A percentile compares a stretch with the other conserved stretches of the same genome.
Conservation (phyloP, 306 rosid genomes). For the Dicorynia guianensis region DNA sequence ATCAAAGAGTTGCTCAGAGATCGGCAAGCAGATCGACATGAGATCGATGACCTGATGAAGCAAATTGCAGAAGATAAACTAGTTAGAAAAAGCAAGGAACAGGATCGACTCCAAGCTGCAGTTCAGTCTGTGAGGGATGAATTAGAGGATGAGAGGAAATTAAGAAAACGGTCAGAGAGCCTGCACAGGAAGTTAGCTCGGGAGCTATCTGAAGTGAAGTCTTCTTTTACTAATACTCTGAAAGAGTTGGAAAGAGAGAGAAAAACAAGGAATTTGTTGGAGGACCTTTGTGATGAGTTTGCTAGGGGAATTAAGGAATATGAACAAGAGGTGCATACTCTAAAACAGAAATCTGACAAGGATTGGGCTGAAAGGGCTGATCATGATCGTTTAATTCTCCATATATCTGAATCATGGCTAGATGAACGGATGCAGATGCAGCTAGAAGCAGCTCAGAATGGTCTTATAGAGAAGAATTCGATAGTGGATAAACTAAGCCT, state of each 20-base stretch:
- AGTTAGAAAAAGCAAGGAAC: constrained; percentile 86
- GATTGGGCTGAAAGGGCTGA: constrained; percentile 66
- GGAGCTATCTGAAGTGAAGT: constrained; percentile 82
- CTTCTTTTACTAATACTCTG: constrained; percentile 58
- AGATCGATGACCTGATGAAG: constrained; percentile 85
- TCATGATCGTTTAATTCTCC: constrained; percentile 73
- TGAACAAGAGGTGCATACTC: constrained; percentile 74
- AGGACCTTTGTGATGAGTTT: constrained; percentile 88
- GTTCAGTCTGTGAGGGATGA: constrained; percentile 89
- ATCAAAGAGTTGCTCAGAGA: constrained; percentile 91
- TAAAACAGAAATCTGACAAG: constrained; percentile 75
- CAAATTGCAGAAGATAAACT: constrained; percentile 87
- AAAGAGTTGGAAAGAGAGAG: constrained; percentile 79
- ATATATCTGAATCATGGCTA: constrained; percentile 96
- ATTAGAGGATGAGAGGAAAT: constrained; percentile 88
- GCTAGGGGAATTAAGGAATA: constrained; percentile 82
- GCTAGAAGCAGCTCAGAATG: constrained; percentile 69
- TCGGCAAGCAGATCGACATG: constrained; percentile 82
- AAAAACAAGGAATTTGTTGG: constrained; percentile 68
- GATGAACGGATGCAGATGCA: constrained; percentile 96
- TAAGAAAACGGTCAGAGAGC: constrained; percentile 90
- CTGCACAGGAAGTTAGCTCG: constrained; percentile 89
- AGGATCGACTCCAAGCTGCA: constrained; percentile 86
- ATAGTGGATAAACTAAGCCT: constrained; percentile 80
- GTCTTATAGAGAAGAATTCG: constrained; percentile 58